Base-by-base conservation (phyloP, 495 filamentous ascomycete genomes). In the Tuber microsphaerosporum region DNA sequence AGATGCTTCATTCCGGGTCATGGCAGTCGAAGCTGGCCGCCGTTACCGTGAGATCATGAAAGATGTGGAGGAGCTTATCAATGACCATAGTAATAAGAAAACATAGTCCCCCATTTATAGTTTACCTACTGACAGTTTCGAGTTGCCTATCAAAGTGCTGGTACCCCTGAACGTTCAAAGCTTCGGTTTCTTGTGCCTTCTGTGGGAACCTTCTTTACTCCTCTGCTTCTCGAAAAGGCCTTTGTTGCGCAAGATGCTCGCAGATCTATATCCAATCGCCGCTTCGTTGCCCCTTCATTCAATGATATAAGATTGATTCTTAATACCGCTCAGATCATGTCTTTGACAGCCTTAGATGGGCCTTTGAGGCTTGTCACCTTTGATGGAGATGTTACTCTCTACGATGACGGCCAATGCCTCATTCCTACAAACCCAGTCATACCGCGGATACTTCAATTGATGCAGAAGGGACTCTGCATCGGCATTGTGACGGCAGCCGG, bases 401-500 rank as follows among this genome's bases (percentile, higher is more conserved):
- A 98, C 83, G 93, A 97, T 77, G 94, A 99, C 81, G 96, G 94
- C 17, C 86, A 93, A 79, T 92, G 89, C 76, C 87, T 99, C 65
- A 89, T 88, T 46, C 82, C 88, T 2, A 86, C 88, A 31, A 96
- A 91, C 84, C 91, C 92, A 0, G 91, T 97, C 19, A 93, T 98
- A 74, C 83, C 90, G 0, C 89, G 92, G 9, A 89, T 99, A 61
- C 83, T 97, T 20, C 86, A 87, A n/a, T 85, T 93, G 4, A 85
- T 93, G 45, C 76, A 76, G 14, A 86, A 85, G 69, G 88, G 86
- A 6, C 73, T 83, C 26, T 81, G 72, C 43, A 89, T 99, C 74
- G 96, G 93, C 65, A 98, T 99, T 81, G 95, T 99, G 42, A 99
- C 96, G 0, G 96, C 95, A 8, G 95, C 96, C 17, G 96, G 96